phyloP scores from a whole-genome alignment of 495 filamentous ascomycete species.

The Neurospora tetraspora region DNA sequence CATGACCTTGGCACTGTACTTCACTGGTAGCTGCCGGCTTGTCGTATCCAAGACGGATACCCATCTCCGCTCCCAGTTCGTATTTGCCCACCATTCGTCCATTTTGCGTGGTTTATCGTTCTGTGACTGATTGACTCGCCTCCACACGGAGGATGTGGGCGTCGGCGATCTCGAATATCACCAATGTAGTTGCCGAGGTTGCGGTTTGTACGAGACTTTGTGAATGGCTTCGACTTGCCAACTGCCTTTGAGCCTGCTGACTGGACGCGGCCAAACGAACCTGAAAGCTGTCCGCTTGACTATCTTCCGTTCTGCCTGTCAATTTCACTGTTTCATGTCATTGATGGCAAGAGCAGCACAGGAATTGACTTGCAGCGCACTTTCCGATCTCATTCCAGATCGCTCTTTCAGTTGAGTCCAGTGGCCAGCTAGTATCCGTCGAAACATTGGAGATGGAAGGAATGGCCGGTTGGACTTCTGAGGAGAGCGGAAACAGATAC shows the following conservation, averaged over 20 bases:
- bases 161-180: background rate
- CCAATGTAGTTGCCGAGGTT: background rate
- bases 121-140: background rate
- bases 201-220: background rate
- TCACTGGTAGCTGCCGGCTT: background rate
- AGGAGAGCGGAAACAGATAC: background rate
- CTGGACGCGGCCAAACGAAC: background rate
- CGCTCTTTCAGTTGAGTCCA: background rate
- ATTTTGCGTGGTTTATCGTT: constrained; percentile 1
- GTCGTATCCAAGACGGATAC: background rate
- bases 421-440: background rate
- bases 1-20: background rate
- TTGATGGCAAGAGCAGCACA: background rate
- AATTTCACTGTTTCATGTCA: background rate
- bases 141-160: background rate
- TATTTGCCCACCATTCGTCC: background rate
- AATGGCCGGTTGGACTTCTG: background rate
- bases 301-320: background rate
- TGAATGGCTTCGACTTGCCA: background rate
- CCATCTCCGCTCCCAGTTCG: background rate
- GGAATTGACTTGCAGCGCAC: background rate
- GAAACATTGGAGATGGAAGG: background rate
- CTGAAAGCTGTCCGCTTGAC: background rate
- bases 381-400: background rate
- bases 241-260: background rate